Conservation (phyloP, 169 alveolate genomes). For the Cryptosporidium ubiquitum region DNA sequence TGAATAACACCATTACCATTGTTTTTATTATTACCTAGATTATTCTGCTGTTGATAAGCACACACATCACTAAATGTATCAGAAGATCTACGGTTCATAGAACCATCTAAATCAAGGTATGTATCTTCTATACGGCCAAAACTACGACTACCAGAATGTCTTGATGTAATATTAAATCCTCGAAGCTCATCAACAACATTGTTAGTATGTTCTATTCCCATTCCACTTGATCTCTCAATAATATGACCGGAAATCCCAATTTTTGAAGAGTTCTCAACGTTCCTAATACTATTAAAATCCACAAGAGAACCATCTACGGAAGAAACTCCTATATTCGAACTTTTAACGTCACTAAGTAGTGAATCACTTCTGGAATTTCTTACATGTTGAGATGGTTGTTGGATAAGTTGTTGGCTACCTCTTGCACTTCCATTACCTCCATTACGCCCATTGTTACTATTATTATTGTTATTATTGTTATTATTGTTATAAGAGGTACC, state of each 20-base stretch:
- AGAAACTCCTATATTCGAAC: not conserved
- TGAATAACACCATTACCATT: not conserved
- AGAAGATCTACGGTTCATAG: conserved; percentile 32
- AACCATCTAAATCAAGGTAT: conserved; percentile 39
- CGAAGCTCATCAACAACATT: conserved; percentile 13
- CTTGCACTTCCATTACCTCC: not conserved
- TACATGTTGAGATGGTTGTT: conserved; percentile 12
- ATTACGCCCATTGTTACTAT: not conserved
- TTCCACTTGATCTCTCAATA: not conserved
- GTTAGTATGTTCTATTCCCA: not conserved
- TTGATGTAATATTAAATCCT: not conserved
- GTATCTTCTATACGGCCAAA: conserved; percentile 37
- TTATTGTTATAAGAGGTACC: not conserved
- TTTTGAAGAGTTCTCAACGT: conserved; percentile 1
- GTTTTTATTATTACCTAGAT: not conserved
- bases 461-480: not conserved
- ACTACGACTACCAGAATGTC: not conserved
- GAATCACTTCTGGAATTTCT: conserved; percentile 54
- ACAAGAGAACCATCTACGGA: not conserved
- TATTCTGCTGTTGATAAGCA: conserved; percentile 1
- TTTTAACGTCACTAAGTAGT: conserved; percentile 17
- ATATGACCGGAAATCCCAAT: not conserved
- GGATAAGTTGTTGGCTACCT: conserved; percentile 25
- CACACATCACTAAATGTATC: conserved; percentile 26
- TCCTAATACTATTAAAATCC: conserved; percentile 5